These are phyloP conservation scores for Suillus cothurnatus DNA, from an alignment of 768 basidiomycete species.

Conservation along the genomic window DNA sequence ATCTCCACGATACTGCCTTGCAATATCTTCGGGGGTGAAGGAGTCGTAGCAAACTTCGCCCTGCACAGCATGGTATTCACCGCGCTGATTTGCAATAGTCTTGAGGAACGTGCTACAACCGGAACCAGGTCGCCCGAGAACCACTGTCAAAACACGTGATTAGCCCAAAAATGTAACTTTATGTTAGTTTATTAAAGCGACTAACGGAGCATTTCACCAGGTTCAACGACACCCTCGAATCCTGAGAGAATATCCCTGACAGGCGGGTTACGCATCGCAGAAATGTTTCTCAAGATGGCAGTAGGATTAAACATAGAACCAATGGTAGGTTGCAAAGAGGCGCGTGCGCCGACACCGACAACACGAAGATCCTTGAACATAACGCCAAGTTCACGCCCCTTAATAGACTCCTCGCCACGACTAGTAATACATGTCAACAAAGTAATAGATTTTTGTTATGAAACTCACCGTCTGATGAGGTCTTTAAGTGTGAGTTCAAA, in stretches of 20 bases:
- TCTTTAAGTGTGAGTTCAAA: conserved; percentile 30
- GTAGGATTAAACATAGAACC: conserved; percentile 61
- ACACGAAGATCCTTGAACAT: conserved; percentile 61
- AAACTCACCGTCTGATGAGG: conserved; percentile 25
- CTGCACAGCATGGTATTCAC: conserved; percentile 52
- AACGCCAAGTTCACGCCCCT: conserved; percentile 61
- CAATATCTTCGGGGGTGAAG: conserved; percentile 75
- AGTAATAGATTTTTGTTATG: neutral
- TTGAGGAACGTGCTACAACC: conserved; percentile 90
- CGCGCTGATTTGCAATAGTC: conserved; percentile 74
- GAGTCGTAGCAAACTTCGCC: conserved; percentile 81
- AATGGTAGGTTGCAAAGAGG: conserved; percentile 58
- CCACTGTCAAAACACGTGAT: conserved; percentile 36
- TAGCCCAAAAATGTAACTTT: neutral
- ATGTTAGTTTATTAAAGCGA: conserved; percentile 16
- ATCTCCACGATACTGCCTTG: conserved; percentile 75
- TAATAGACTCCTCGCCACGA: conserved; percentile 48
- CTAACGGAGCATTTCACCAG: conserved; percentile 73
- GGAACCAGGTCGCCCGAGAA: conserved; percentile 79
- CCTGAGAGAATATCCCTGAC: conserved; percentile 55
- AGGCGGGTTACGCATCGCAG: conserved; percentile 57
- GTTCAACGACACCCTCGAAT: conserved; percentile 58
- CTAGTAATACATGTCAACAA: conserved; percentile 30
- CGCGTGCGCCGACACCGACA: conserved; percentile 57
- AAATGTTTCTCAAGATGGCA: conserved; percentile 45